Evolutionary conservation across 2,329 filamentous ascomycete species (phyloP).

Genomic region (Graphiopsis chlorocephala): DNA sequence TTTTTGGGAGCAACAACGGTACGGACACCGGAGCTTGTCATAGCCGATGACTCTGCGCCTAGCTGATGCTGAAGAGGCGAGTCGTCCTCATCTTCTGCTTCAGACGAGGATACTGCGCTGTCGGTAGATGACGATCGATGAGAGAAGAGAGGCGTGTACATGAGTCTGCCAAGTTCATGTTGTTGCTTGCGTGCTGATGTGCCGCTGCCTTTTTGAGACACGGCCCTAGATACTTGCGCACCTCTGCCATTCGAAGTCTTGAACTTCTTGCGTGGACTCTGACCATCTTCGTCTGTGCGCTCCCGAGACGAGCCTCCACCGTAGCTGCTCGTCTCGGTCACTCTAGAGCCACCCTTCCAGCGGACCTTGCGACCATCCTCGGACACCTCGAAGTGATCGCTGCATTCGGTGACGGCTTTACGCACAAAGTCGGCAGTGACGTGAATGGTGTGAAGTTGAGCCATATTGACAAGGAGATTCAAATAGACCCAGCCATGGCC

Average conservation of each 20-base stretch:
- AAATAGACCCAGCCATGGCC: slow-evolving; percentile 81
- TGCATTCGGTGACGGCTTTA: slow-evolving; percentile 66
- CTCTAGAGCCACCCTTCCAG: slow-evolving; percentile 69
- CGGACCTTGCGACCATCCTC: slow-evolving; percentile 74
- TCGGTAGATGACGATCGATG: slow-evolving; percentile 44
- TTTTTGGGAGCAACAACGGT: slow-evolving; percentile 39
- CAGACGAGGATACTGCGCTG: slow-evolving; percentile 37
- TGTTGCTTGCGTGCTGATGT: slow-evolving; percentile 13
- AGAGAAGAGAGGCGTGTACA: slow-evolving; percentile 49
- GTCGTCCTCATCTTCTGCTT: slow-evolving; percentile 32
- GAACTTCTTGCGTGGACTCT: slow-evolving; percentile 29
- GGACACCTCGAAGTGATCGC: slow-evolving; percentile 73
- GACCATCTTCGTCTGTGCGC: slow-evolving; percentile 20
- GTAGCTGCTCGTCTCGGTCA: slow-evolving; percentile 64
- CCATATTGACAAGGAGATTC: slow-evolving; percentile 76
- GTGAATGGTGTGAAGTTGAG: slow-evolving; percentile 80
- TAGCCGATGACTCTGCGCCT: slow-evolving; percentile 40
- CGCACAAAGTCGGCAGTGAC: slow-evolving; percentile 77
- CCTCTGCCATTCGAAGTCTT: slow-evolving; percentile 25
- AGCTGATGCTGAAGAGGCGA: slow-evolving; percentile 30
- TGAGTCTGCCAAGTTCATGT: slow-evolving; percentile 35
- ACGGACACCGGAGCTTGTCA: slow-evolving; percentile 47
- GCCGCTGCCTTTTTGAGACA: slow-evolving; percentile 5
- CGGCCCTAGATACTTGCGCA: neutral
- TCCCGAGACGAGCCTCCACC: slow-evolving; percentile 25